A percentile compares a stretch with the other conserved stretches of the same genome.
Conservation (phyloP, 257 asterid genomes). For the Paulownia fortunei region DNA sequence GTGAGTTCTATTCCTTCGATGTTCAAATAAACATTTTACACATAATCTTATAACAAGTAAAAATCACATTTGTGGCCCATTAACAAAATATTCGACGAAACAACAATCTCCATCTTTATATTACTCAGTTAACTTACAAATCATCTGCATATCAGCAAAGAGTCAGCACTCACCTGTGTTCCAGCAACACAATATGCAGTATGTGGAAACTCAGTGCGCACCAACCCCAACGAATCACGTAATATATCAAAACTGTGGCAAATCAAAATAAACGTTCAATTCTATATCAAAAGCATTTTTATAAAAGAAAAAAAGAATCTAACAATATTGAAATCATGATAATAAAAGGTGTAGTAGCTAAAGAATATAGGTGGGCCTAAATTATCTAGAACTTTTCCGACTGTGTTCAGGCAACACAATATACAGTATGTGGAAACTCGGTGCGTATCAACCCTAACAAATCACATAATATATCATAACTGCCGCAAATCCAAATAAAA, state of each 20-base stretch:
- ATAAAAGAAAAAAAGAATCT: neutral
- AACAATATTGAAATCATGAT: neutral
- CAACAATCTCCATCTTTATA: neutral
- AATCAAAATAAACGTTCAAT: conserved; percentile 27
- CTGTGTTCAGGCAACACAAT: too few relatives aligned
- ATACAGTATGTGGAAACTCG: too few relatives aligned
- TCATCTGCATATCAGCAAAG: neutral
- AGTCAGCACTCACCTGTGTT: conserved; percentile 68
- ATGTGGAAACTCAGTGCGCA: conserved; percentile 91
- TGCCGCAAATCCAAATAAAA: neutral
- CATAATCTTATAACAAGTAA: too few relatives aligned
- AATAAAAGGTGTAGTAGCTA: neutral
- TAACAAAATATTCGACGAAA: neutral
- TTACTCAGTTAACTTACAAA: neutral
- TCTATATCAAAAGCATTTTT: conserved; percentile 10
- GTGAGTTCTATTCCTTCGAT: neutral
- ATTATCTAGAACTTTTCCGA: too few relatives aligned
- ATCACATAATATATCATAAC: too few relatives aligned
- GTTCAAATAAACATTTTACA: neutral
- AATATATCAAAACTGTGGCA: conserved; percentile 80
- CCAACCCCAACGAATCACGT: conserved; percentile 83
- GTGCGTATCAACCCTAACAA: too few relatives aligned
- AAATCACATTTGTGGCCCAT: too few relatives aligned
- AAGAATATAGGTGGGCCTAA: too few relatives aligned
- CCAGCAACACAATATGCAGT: conserved; percentile 83